Conservation (phyloP, 164 flowering plant species). For the Hamamelis virginiana region DNA sequence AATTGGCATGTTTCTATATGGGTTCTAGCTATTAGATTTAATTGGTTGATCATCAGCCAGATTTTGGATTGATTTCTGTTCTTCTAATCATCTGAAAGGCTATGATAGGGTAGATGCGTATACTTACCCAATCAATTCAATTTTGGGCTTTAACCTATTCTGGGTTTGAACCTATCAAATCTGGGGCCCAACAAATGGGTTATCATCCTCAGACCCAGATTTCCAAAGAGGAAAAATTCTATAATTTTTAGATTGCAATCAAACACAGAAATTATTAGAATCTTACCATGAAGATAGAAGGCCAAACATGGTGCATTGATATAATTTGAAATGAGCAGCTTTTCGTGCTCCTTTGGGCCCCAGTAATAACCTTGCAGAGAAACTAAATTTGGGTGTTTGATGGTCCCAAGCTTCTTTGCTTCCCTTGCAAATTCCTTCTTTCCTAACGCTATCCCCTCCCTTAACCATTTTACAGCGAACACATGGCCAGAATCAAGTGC, state of each 20-base stretch:
- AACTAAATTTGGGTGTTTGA: constrained; percentile 71
- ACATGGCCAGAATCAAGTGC: constrained; percentile 47
- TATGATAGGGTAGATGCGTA: too few species aligned
- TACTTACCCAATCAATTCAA: too few species aligned
- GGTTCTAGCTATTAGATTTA: too few species aligned
- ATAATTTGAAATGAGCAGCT: constrained; percentile 58
- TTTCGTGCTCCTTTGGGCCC: constrained; percentile 72
- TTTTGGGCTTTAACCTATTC: too few species aligned
- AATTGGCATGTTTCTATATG: too few species aligned
- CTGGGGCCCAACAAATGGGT: too few species aligned
- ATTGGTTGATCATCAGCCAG: too few species aligned
- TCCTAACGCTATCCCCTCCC: constrained; percentile 63
- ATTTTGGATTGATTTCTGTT: too few species aligned
- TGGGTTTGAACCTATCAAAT: too few species aligned
- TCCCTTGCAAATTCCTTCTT: constrained; percentile 74
- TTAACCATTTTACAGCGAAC: constrained; percentile 66
- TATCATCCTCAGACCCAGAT: neutral
- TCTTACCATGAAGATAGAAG: constrained; percentile 58
- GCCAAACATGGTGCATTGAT: constrained; percentile 51
- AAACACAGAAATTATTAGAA: neutral
- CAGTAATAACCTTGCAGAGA: constrained; percentile 68
- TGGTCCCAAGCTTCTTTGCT: constrained; percentile 66
- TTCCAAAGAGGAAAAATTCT: neutral
- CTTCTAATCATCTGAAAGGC: too few species aligned
- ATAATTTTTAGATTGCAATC: neutral